These are phyloP conservation scores for Mimosa bimucronata DNA, from an alignment of 306 rosid species.

Conservation along the genomic window DNA sequence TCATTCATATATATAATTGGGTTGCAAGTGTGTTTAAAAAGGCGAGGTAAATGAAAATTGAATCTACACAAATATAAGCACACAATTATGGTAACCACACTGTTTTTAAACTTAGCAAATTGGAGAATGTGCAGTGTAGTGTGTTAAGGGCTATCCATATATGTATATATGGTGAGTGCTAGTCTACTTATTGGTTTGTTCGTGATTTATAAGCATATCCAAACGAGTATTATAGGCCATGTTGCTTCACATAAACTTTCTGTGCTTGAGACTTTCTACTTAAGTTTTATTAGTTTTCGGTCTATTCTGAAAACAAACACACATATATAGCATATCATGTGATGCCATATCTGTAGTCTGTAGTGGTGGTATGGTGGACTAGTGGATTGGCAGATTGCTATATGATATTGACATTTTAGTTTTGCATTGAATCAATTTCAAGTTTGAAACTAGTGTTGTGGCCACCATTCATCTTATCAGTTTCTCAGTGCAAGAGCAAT, in stretches of 20 bases:
- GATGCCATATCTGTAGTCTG: not conserved
- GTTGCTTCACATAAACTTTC: not conserved
- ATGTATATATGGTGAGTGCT: no score
- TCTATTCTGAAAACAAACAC: not conserved
- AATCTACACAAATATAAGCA: not conserved
- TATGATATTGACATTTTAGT: not conserved
- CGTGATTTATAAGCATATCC: no score
- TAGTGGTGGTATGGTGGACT: not conserved
- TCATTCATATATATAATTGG: not conserved
- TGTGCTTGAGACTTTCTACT: not conserved
- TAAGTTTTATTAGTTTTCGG: not conserved
- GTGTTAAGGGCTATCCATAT: not conserved
- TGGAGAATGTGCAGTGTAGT: not conserved
- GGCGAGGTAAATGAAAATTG: not conserved
- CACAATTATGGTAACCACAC: not conserved
- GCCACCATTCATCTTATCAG: not conserved
- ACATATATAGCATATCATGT: not conserved
- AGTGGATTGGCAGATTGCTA: not conserved
- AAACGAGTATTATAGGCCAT: no score
- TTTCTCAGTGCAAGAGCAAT: not conserved
- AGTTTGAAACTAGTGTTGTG: not conserved
- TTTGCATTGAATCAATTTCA: not conserved
- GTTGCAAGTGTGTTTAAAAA: conserved; percentile 34
- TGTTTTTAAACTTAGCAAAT: not conserved
- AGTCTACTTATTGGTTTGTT: no score